These are phyloP conservation scores for Adansonia rubrostipa DNA, from an alignment of 441 rosid genomes.

Conservation along the genomic window DNA sequence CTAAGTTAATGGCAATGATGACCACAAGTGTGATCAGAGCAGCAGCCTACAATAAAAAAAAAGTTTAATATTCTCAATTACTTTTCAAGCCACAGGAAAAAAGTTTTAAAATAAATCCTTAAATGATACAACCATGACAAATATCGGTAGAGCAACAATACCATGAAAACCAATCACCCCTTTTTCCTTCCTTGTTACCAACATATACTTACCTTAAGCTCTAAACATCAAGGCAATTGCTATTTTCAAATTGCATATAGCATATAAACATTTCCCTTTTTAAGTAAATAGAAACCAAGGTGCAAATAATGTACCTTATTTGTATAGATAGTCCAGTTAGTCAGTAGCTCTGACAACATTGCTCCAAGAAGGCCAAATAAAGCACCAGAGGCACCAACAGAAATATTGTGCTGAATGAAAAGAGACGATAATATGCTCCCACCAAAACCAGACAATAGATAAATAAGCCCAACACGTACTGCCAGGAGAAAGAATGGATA, in stretches of 20 bases:
- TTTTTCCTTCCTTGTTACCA: neutral
- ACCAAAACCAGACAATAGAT: neutral
- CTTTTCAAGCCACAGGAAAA: slow-evolving; percentile 3
- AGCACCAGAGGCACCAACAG: slow-evolving; percentile 15
- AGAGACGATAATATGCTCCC: neutral
- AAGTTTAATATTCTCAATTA: neutral
- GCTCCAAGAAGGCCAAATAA: slow-evolving; percentile 12
- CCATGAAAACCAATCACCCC: neutral
- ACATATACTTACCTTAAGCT: neutral
- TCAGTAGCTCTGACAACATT: slow-evolving; percentile 3
- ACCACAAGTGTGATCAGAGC: slow-evolving; percentile 71
- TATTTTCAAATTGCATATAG: neutral
- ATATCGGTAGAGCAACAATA: neutral
- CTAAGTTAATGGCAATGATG: slow-evolving; percentile 74
- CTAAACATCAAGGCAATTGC: neutral
- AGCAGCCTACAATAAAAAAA: slow-evolving; percentile 58
- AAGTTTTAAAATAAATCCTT: neutral
- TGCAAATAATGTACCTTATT: neutral
- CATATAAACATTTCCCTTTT: neutral
- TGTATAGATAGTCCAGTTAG: slow-evolving; percentile 1
- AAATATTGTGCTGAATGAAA: neutral
- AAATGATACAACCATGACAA: neutral
- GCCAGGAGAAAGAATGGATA: neutral
- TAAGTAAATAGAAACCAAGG: neutral
- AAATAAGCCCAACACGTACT: slow-evolving; percentile 13